Evolutionary conservation across 2,329 filamentous ascomycete species (phyloP).

Genomic region (Trichophaea hybrida): DNA sequence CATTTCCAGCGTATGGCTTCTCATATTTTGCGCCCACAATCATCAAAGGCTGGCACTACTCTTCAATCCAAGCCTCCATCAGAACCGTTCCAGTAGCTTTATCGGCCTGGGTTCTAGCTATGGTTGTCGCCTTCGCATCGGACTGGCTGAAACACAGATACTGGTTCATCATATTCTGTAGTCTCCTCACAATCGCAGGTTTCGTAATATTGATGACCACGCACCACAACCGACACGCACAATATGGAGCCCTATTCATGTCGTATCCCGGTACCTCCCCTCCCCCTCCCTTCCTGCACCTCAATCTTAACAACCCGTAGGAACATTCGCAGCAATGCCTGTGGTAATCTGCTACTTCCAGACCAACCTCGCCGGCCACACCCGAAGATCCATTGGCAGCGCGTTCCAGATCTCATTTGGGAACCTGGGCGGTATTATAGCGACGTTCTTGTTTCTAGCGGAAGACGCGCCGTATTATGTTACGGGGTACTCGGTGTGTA

Average conservation of each 20-base stretch:
- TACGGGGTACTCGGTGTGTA: conserved; percentile 61
- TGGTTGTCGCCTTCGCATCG: conserved; percentile 57
- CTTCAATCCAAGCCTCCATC: conserved; percentile 37
- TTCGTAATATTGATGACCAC: conserved; percentile 61
- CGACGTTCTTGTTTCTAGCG: conserved; percentile 53
- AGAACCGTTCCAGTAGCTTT: conserved; percentile 47
- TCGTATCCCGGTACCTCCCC: conserved; percentile 48
- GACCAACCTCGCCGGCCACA: conserved; percentile 64
- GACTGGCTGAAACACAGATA: conserved; percentile 62
- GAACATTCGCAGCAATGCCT: conserved; percentile 72
- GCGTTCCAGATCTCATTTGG: conserved; percentile 66
- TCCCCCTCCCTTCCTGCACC: not conserved
- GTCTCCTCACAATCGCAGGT: conserved; percentile 54
- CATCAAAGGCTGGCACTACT: conserved; percentile 51
- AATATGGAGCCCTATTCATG: conserved; percentile 72
- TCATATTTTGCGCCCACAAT: conserved; percentile 65
- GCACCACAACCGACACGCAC: conserved; percentile 42
- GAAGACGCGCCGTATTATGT: conserved; percentile 55
- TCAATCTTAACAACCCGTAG: not conserved
- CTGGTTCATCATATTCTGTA: conserved; percentile 53
- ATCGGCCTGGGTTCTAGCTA: conserved; percentile 63
- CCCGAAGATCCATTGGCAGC: conserved; percentile 52
- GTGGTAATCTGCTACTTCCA: conserved; percentile 73
- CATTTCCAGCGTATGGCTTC: conserved; percentile 33
- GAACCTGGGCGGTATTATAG: conserved; percentile 65